phyloP scores from a whole-genome alignment of 2,329 filamentous ascomycete genomes.

The Colletotrichum camelliae region DNA sequence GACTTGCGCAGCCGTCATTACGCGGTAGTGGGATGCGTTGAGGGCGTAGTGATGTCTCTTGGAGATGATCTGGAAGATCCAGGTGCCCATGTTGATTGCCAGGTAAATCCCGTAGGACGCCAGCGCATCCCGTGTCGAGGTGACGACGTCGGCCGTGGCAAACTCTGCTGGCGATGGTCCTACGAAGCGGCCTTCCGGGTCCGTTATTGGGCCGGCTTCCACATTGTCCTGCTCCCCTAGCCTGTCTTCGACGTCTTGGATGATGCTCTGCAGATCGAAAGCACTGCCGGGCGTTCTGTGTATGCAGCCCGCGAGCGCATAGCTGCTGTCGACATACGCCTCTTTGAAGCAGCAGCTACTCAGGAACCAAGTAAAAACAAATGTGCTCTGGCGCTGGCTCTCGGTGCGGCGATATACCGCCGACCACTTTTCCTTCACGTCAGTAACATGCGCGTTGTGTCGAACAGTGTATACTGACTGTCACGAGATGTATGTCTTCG shows the following conservation, averaged over 20 bases:
- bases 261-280: not conserved
- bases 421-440: not conserved
- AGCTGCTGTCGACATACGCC: not conserved
- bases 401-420: not conserved
- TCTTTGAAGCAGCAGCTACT: constrained; percentile 4
- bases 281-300: not conserved
- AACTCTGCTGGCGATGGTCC: not conserved
- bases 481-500: not conserved
- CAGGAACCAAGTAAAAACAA: not conserved
- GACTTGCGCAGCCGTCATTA: not conserved
- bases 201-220: not conserved
- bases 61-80: not conserved
- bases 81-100: not conserved
- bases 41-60: not conserved
- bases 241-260: not conserved
- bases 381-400: not conserved
- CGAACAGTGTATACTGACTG: not conserved
- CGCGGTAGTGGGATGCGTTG: not conserved
- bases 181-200: not conserved
- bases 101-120: not conserved
- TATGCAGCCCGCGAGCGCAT: not conserved
- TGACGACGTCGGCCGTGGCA: not conserved
- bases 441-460: not conserved
- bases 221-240: not conserved
- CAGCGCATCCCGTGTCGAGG: not conserved